Base-by-base conservation (phyloP, 2,329 filamentous ascomycete genomes). In the Cordyceps militaris region DNA sequence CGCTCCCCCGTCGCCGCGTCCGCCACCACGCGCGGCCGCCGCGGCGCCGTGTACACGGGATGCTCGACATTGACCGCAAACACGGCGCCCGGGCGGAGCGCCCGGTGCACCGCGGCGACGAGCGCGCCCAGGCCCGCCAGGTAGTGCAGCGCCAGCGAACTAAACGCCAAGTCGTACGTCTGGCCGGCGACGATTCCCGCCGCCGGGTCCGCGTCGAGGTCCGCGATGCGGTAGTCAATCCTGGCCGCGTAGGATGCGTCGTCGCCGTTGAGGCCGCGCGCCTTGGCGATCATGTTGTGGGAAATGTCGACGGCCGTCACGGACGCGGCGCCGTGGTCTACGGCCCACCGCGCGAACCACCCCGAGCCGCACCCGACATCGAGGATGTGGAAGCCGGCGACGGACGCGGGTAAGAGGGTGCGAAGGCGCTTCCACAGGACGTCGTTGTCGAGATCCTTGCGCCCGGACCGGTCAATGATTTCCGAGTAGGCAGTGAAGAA, bases 31-130 rank as follows among this genome's bases (percentile, higher is more conserved):
- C 61, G 61, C 9, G 67, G 67, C 24, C 65, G 67, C 7, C 63
- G 66, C 43, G 75, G 75, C 6, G 74, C 72, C n/a, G 75, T 76
- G 59, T 68, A 72, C 50, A 79, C 70, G 0, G 77, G 76, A 59
- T 79, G 77, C 62, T 79, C 76, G 42, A 78, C 70, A 0, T 75
- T 75, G 62, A 78, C 79, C 9, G 77, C 72, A 24, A 76, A 65
- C 7, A 61, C 60, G 3, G 72, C 72, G 6, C 69, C 69, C 3
- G 70, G 67, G 47, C 65, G 66, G 28, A 77, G 64, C 26, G 66
- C 63, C 16, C 62, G 52, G 36, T 67, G 63, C 10, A 75, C 65
- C 58, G 71, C 62, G 3, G 50, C 50, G 21, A 74, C 63, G 10
- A 77, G 63, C 21, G 61, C 53, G 6, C 57, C 57, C 7, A 76